These are phyloP conservation scores for Euphorbia tirucalli DNA, from an alignment of 345 rosid species.

Conservation along the genomic window DNA sequence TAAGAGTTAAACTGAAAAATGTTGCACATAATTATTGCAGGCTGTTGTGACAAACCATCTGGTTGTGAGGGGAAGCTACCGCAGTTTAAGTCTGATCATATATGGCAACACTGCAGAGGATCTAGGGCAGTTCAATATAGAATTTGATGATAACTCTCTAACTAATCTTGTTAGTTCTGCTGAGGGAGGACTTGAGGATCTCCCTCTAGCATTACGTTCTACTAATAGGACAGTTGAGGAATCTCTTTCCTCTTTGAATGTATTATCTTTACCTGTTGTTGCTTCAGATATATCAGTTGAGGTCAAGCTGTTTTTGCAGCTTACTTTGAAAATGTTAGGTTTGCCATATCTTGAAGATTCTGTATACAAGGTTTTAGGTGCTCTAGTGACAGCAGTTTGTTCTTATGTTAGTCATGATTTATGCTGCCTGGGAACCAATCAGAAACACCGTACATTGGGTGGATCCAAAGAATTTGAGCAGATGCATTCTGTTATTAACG, in stretches of 20 bases:
- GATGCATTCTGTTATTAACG: constrained; percentile 38
- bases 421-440: constrained; percentile 34
- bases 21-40: constrained; percentile 42
- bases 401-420: constrained; percentile 49
- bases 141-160: constrained; percentile 85
- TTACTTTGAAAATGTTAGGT: constrained; percentile 58
- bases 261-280: constrained; percentile 55
- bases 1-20: background rate
- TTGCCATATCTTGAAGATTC: constrained; percentile 44
- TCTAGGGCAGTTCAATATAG: constrained; percentile 95
- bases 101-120: constrained; percentile 97
- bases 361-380: constrained; percentile 49
- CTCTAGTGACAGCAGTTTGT: constrained; percentile 53
- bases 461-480: constrained; percentile 43
- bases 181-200: constrained; percentile 90
- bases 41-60: constrained; percentile 98
- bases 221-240: constrained; percentile 65
- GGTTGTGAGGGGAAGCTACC: constrained; percentile 93
- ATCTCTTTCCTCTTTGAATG: constrained; percentile 57
- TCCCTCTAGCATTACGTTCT: constrained; percentile 74
- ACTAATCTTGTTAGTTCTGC: constrained; percentile 80
- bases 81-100: constrained; percentile 85
- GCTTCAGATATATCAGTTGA: constrained; percentile 59
- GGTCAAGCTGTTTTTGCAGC: constrained; percentile 69
- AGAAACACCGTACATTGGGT: constrained; percentile 38